These are phyloP conservation scores for Aquilaria malaccensis DNA, from an alignment of 345 rosid species.

Conservation along the genomic window DNA sequence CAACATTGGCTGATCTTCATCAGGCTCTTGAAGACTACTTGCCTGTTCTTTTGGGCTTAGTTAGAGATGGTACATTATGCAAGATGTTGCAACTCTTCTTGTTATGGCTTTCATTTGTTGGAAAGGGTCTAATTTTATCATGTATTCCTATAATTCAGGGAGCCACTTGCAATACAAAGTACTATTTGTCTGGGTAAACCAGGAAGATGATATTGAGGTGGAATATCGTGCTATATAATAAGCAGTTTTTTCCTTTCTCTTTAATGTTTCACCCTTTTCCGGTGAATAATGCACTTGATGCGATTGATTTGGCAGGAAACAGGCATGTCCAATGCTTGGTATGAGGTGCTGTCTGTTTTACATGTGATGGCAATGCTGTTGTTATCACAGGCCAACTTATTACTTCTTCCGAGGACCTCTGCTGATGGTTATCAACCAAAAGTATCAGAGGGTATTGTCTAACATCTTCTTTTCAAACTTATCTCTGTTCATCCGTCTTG, in stretches of 20 bases:
- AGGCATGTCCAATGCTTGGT: slow-evolving; percentile 82
- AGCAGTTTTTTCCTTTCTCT: neutral
- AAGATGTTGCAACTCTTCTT: neutral
- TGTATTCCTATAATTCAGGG: slow-evolving; percentile 32
- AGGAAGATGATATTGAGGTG: slow-evolving; percentile 95
- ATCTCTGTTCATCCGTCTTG: neutral
- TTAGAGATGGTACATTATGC: slow-evolving; percentile 61
- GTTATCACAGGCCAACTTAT: slow-evolving; percentile 80
- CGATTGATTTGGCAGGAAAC: slow-evolving; percentile 65
- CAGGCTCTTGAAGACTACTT: slow-evolving; percentile 97
- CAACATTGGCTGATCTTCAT: slow-evolving; percentile 89
- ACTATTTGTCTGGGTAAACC: slow-evolving; percentile 86
- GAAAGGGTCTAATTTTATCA: slow-evolving; percentile 4
- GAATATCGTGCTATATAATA: slow-evolving; percentile 2
- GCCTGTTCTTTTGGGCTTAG: slow-evolving; percentile 85
- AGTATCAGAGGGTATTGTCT: slow-evolving; percentile 82
- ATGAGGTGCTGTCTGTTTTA: slow-evolving; percentile 90
- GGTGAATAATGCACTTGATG: slow-evolving; percentile 10
- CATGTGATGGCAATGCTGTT: slow-evolving; percentile 96
- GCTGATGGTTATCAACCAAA: slow-evolving; percentile 71
- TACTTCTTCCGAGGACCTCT: slow-evolving; percentile 88
- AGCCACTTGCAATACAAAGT: slow-evolving; percentile 72
- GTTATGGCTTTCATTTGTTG: slow-evolving; percentile 9
- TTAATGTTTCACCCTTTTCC: slow-evolving; percentile 13
- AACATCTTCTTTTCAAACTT: slow-evolving; percentile 5